These are phyloP conservation scores for Stenocarpella maydis DNA, from an alignment of 2,329 filamentous ascomycete genomes.

Conservation along the genomic window DNA sequence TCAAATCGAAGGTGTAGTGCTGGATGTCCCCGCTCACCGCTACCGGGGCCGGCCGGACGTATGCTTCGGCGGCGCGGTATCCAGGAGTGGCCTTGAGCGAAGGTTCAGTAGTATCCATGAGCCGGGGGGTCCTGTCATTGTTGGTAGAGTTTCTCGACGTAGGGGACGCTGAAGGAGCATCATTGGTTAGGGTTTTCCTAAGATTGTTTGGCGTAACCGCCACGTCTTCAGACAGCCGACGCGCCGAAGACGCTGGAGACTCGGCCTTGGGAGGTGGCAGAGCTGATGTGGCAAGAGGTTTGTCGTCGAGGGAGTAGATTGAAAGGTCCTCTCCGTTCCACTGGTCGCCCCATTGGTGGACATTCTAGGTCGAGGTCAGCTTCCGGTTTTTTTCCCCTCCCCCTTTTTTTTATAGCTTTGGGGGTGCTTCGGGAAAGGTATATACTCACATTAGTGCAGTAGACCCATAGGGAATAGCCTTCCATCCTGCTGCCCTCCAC, in stretches of 20 bases:
- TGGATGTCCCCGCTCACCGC: constrained; percentile 75
- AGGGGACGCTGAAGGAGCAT: constrained; percentile 67
- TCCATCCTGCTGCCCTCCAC: constrained; percentile 85
- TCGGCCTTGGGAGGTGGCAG: constrained; percentile 32
- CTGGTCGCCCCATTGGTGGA: constrained; percentile 87
- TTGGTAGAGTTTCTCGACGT: constrained; percentile 46
- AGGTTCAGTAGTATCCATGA: constrained; percentile 53
- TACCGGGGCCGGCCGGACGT: constrained; percentile 84
- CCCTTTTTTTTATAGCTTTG: no score
- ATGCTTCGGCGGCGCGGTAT: constrained; percentile 91
- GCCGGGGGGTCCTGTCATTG: not conserved
- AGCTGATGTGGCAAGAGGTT: constrained; percentile 60
- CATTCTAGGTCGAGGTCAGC: constrained; percentile 64
- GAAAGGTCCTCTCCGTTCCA: constrained; percentile 99
- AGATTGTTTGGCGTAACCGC: constrained; percentile 79
- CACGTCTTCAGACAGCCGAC: constrained; percentile 47
- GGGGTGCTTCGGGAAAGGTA: not conserved
- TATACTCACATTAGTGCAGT: constrained; percentile 70
- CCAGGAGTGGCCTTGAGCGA: constrained; percentile 69
- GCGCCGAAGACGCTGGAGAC: constrained; percentile 51
- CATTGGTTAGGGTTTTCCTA: constrained; percentile 72
- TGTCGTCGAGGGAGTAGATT: constrained; percentile 87
- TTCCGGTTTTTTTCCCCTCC: constrained; percentile 40
- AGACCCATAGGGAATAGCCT: constrained; percentile 91
- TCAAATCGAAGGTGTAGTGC: constrained; percentile 82